Evolutionary conservation across 2,329 filamentous ascomycete genomes (phyloP).

Genomic region (Pestalotiopsis sp.): DNA sequence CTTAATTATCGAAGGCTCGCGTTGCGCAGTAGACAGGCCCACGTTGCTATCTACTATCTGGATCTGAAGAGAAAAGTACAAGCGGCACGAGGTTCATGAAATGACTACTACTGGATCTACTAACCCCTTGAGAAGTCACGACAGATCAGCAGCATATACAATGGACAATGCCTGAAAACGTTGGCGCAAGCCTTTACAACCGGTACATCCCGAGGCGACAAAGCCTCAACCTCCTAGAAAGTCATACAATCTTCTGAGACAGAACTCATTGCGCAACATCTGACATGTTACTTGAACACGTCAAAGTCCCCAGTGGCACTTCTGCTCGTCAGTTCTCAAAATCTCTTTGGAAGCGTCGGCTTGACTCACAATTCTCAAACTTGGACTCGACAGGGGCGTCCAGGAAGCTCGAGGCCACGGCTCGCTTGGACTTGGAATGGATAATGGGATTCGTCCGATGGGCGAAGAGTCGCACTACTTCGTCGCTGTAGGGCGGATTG

Average conservation of each 20-base stretch:
- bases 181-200: background rate
- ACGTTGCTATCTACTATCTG: background rate
- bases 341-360: background rate
- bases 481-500: constrained; percentile 18
- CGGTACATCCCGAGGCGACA: background rate
- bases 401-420: constrained; percentile 22
- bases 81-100: background rate
- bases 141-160: background rate
- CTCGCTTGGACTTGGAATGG: constrained; percentile 16
- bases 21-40: background rate
- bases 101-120: background rate
- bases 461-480: constrained; percentile 21
- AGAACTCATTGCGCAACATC: background rate
- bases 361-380: background rate
- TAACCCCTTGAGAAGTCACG: background rate
- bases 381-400: constrained; percentile 5
- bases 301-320: background rate
- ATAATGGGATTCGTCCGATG: constrained; percentile 22
- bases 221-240: background rate
- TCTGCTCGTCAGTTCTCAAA: background rate
- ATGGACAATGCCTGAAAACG: background rate
- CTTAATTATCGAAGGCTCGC: background rate
- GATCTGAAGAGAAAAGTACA: background rate
- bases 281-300: background rate
- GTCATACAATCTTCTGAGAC: background rate